These are phyloP conservation scores for Cardamine occulta DNA, from an alignment of 345 rosid species.

Conservation along the genomic window DNA sequence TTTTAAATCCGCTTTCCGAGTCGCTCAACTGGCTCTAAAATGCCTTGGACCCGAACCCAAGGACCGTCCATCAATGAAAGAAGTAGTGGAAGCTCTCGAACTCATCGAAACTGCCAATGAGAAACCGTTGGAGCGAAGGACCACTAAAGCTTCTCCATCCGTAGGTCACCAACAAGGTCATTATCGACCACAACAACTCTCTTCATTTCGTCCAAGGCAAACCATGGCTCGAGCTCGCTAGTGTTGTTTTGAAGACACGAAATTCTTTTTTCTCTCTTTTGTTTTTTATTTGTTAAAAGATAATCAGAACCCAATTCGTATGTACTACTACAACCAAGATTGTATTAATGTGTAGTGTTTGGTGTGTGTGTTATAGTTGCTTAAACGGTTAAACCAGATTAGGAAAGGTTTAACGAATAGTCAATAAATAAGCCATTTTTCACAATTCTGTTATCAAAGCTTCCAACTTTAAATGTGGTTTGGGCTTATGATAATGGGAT, in stretches of 20 bases:
- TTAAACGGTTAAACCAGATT: background rate
- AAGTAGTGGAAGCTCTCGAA: slow-evolving; percentile 73
- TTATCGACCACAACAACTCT: slow-evolving; percentile 53
- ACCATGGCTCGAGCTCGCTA: slow-evolving; percentile 40
- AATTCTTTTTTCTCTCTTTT: slow-evolving; percentile 30
- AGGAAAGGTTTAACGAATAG: background rate
- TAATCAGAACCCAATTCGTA: background rate
- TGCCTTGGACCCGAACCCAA: slow-evolving; percentile 76
- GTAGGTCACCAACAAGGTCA: slow-evolving; percentile 41
- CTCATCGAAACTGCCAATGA: slow-evolving; percentile 59
- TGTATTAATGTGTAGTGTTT: slow-evolving; percentile 5
- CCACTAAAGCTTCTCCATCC: slow-evolving; percentile 44
- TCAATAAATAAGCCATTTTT: background rate
- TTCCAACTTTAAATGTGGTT: slow-evolving; percentile 12
- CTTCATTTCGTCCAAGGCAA: slow-evolving; percentile 56
- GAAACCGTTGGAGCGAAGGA: slow-evolving; percentile 57
- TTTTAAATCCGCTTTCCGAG: slow-evolving; percentile 59
- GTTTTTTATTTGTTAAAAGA: slow-evolving; percentile 27
- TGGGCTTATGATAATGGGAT: slow-evolving; percentile 18
- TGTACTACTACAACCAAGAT: background rate
- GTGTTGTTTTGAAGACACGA: slow-evolving; percentile 31
- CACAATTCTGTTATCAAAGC: slow-evolving; percentile 18
- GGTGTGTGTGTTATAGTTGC: slow-evolving; percentile 7
- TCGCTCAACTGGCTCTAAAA: slow-evolving; percentile 71
- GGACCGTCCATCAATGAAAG: slow-evolving; percentile 84